These are phyloP conservation scores for Seiridium cupressi DNA, from an alignment of 2,329 filamentous ascomycete genomes.

Conservation along the genomic window DNA sequence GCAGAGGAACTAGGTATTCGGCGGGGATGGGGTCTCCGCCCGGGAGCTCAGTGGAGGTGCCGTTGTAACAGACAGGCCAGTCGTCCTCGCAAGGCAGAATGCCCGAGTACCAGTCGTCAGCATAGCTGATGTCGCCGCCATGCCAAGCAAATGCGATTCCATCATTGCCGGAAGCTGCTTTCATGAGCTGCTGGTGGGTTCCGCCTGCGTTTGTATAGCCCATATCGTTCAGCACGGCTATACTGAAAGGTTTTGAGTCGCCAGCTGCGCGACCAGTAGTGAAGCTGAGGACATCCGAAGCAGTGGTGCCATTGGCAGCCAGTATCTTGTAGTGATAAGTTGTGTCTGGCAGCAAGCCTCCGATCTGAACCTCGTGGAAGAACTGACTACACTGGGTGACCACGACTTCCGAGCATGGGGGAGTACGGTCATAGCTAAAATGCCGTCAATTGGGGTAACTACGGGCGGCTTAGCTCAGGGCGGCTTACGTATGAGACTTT, in stretches of 20 bases:
- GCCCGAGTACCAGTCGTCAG: constrained; percentile 55
- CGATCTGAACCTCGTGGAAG: constrained; percentile 1
- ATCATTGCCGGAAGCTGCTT: neutral
- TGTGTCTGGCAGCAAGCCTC: neutral
- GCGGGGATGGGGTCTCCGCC: neutral
- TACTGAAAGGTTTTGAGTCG: neutral
- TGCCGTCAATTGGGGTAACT: neutral
- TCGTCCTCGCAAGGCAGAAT: constrained; percentile 11
- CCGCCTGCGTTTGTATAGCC: constrained; percentile 3
- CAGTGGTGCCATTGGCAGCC: constrained; percentile 1
- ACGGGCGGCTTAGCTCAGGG: neutral
- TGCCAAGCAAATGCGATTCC: constrained; percentile 33
- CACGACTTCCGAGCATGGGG: neutral
- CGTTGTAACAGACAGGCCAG: constrained; percentile 3
- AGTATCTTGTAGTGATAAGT: constrained; percentile 4
- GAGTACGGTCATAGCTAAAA: constrained; percentile 2
- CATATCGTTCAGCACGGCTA: constrained; percentile 4
- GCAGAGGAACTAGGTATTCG: constrained; percentile 41
- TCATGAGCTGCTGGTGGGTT: neutral
- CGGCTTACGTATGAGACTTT: neutral
- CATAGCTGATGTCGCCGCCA: constrained; percentile 56
- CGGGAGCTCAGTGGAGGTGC: neutral
- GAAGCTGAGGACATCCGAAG: constrained; percentile 2
- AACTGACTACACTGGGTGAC: constrained; percentile 1
- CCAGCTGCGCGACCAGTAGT: constrained; percentile 1